Evolutionary conservation across 129 eudicot species (phyloP), one percentile per base, ranked within the genome.

Genomic region (Gnaphalium uliginosum): DNA sequence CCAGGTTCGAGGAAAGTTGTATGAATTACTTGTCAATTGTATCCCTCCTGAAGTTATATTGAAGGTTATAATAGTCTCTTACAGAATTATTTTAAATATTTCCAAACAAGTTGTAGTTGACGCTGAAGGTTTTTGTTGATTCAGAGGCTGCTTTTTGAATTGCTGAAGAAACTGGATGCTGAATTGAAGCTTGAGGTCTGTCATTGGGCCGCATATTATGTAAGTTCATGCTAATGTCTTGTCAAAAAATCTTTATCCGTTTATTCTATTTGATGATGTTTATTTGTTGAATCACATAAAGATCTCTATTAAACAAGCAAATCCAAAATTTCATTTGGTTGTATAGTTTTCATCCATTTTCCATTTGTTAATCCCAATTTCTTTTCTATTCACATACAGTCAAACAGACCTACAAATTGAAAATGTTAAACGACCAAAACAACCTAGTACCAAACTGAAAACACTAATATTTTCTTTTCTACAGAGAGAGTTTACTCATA

Each of bases 201-300:
- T 63, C 96, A 88, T 72, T 93, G 98, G 98, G 98, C 98, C 69
- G 97, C 98, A 58, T 90, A 93, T 87, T 93, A 93, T 86, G 98
- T 93, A 83, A 88, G 98, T 76, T 77, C 71, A 61, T 69, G 59
- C 71, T 64, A 78, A 46, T 50, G 24, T 62, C 72, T 26, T 22
- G n/a, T 71, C 6, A 30, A 32, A 32, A 33, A 72, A 43, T 77
- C 69, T 5, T 68, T 8, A 5, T 26, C 61, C 22, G 8, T 60
- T 46, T 46, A 39, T 39, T 10, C 25, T 33, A 3, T 66, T 19
- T 7, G 27, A 22, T 62, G 17, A 65, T 33, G 25, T 18, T 66
- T 33, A 9, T n/a, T 18, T 30, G 50, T 2, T 33, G 27, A 32
- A 65, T 65, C 43, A 17, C 26, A 9, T 15, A 13, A 26, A 26